Conservation (phyloP, 2,329 filamentous ascomycete species). For the Beauveria brongniartii region DNA sequence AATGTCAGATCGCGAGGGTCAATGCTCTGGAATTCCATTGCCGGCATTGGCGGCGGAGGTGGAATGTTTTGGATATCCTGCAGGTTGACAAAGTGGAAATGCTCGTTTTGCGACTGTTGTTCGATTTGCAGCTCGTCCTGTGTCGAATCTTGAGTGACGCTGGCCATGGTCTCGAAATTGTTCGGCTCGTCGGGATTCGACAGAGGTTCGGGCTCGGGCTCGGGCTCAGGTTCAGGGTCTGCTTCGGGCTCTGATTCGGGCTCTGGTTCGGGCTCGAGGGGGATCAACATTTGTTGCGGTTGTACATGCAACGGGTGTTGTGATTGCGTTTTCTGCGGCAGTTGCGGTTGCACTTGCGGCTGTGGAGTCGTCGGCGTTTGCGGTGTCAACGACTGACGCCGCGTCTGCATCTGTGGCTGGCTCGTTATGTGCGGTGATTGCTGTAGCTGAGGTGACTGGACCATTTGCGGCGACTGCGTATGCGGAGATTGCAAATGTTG, state of each 20-base stretch:
- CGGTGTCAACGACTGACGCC: slow-evolving; percentile 10
- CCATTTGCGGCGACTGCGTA: slow-evolving; percentile 10
- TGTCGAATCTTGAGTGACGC: slow-evolving; percentile 7
- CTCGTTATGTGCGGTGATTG: slow-evolving; percentile 12
- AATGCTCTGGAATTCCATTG: slow-evolving; percentile 18
- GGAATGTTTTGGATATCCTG: slow-evolving; percentile 28
- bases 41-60: slow-evolving; percentile 19
- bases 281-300: not conserved
- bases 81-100: slow-evolving; percentile 28
- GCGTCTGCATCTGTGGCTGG: slow-evolving; percentile 17
- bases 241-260: not conserved
- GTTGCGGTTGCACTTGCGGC: slow-evolving; percentile 1
- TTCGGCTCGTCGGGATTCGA: not conserved
- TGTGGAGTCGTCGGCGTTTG: slow-evolving; percentile 3
- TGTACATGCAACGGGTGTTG: slow-evolving; percentile 2
- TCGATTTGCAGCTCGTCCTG: slow-evolving; percentile 10
- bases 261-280: not conserved
- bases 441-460: slow-evolving; percentile 3
- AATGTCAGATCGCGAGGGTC: slow-evolving; percentile 9
- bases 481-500: slow-evolving; percentile 12
- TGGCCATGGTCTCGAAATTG: not conserved
- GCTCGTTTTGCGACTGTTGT: slow-evolving; percentile 2
- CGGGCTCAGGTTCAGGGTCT: not conserved
- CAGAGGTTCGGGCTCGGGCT: not conserved
- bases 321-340: not conserved